Percentiles rank a stretch among this genome's conserved stretches.
These are phyloP conservation scores for Lanmaoa rubissima DNA, from an alignment of 768 basidiomycete species.

Conservation along the genomic window DNA sequence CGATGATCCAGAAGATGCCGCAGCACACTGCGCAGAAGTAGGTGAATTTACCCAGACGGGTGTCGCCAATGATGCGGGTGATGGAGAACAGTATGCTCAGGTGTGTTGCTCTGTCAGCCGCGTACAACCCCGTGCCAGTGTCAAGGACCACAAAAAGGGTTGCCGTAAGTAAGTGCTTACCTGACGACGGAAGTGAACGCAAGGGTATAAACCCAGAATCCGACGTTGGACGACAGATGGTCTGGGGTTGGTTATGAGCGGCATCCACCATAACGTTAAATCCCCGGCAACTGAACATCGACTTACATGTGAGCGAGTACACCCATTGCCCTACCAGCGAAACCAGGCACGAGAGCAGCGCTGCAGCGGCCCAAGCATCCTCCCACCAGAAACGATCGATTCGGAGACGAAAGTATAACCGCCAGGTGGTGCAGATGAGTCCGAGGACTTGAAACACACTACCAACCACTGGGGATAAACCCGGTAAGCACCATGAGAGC, in stretches of 20 bases:
- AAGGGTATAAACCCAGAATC: slow-evolving; percentile 7
- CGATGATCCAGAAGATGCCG: no score
- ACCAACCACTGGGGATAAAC: neutral
- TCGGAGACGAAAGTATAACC: slow-evolving; percentile 14
- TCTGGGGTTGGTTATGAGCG: neutral
- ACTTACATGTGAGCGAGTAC: slow-evolving; percentile 1
- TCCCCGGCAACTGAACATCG: neutral
- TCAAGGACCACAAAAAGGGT: neutral
- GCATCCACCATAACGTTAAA: neutral
- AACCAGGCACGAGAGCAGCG: slow-evolving; percentile 4
- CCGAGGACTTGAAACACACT: neutral
- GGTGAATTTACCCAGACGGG: neutral
- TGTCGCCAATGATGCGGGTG: slow-evolving; percentile 8
- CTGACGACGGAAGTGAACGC: slow-evolving; percentile 2
- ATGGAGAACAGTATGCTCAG: slow-evolving; percentile 20
- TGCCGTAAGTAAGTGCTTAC: neutral
- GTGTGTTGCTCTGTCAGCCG: neutral
- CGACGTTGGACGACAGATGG: neutral
- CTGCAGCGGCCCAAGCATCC: slow-evolving; percentile 15
- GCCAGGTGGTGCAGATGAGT: slow-evolving; percentile 10
- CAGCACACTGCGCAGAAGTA: neutral
- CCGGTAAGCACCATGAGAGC: neutral
- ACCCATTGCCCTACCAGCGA: slow-evolving; percentile 11
- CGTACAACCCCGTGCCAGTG: neutral
- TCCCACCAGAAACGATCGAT: slow-evolving; percentile 21